Conservation (phyloP, 164 flowering plant species). For the Stephania japonica region DNA sequence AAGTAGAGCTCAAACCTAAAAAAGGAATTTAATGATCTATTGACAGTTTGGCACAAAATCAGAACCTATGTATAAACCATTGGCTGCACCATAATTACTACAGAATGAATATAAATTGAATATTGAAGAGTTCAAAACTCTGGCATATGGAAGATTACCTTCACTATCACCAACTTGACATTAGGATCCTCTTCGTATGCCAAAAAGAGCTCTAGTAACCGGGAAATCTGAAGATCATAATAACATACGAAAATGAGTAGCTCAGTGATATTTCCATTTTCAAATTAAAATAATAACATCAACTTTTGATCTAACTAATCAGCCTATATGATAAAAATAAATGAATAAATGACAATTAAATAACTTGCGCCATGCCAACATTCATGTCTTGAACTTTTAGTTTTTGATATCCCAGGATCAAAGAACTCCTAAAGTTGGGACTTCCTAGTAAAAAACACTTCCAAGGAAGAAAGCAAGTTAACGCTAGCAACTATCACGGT, state of each 20-base stretch:
- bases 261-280: background rate
- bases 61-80: no score
- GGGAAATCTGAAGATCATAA: conserved; percentile 37
- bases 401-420: no score
- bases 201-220: conserved; percentile 53
- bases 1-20: no score
- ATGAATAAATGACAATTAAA: background rate
- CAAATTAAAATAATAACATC: background rate
- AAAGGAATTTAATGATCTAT: no score
- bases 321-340: background rate
- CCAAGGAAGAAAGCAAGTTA: no score
- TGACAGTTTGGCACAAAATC: no score
- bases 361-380: background rate
- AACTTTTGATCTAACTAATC: background rate
- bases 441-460: no score
- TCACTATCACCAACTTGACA: conserved; percentile 66
- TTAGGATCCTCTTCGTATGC: conserved; percentile 54
- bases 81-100: no score
- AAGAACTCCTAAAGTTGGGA: no score
- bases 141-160: conserved; percentile 35
- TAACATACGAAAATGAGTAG: background rate
- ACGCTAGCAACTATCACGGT: no score
- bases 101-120: background rate
- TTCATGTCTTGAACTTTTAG: background rate
- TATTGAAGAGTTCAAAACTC: background rate